Conservation (phyloP, 495 filamentous ascomycete genomes). For the Venustampulla echinocandica region DNA sequence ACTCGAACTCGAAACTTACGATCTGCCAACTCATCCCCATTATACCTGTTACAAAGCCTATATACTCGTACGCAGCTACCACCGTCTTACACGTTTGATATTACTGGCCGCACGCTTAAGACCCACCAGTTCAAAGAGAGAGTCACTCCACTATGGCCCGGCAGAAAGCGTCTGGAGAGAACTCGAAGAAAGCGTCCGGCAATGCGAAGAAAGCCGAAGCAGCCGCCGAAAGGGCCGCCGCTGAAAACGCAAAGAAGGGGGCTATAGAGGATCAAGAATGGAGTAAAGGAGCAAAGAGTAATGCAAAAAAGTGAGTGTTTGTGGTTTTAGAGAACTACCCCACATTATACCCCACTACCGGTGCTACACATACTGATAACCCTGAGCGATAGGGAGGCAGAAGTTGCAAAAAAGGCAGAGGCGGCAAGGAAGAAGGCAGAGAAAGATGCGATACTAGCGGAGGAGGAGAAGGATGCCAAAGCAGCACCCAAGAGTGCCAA, state of each 20-base stretch:
- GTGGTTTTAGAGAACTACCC: conserved; percentile 6
- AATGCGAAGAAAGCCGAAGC: conserved; percentile 90
- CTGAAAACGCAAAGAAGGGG: conserved; percentile 55
- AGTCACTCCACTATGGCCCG: no score
- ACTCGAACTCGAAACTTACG: no score
- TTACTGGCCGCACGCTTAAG: no score
- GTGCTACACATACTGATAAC: conserved; percentile 3
- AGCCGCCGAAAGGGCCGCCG: conserved; percentile 68
- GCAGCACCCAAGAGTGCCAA: conserved; percentile 49
- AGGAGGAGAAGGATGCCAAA: conserved; percentile 72
- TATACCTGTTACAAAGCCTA: no score
- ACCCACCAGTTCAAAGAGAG: no score
- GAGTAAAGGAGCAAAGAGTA: conserved; percentile 76
- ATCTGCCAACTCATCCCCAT: no score
- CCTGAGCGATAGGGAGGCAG: conserved; percentile 56
- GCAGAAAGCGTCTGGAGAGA: conserved; percentile 63
- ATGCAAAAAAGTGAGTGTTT: conserved; percentile 66
- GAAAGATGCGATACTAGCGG: conserved; percentile 69
- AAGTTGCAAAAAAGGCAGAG: conserved; percentile 79
- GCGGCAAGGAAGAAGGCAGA: conserved; percentile 82
- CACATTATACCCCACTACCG: background rate
- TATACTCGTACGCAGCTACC: no score
- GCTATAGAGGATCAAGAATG: conserved; percentile 69
- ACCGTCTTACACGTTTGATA: no score
- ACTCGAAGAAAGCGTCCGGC: conserved; percentile 82